These are phyloP conservation scores for Ustilago xerochloae DNA, from an alignment of 1,284 basidiomycete species.

Conservation along the genomic window DNA sequence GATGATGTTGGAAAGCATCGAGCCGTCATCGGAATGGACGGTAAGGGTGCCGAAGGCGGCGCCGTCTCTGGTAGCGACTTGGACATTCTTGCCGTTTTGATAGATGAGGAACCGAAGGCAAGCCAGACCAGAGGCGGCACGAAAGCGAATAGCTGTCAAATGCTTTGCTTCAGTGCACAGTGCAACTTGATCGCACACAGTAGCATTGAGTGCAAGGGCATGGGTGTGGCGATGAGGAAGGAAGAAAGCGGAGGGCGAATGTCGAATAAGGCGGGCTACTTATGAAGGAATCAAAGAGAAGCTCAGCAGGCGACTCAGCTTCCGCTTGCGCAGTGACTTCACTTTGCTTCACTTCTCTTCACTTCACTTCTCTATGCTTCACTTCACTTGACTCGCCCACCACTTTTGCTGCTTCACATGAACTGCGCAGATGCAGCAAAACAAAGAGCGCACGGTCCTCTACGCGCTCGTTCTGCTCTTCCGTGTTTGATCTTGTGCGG, in stretches of 20 bases:
- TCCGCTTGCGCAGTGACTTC: no score
- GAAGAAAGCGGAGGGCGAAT: neutral
- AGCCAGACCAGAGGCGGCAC: neutral
- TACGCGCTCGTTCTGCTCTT: neutral
- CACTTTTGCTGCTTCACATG: neutral
- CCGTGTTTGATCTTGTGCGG: neutral
- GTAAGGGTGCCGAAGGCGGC: neutral
- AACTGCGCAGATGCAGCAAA: neutral
- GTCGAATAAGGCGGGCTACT: neutral
- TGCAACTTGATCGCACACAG: no score
- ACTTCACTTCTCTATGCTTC: no score
- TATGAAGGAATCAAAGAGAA: neutral
- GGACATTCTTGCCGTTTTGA: neutral
- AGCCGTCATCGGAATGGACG: neutral
- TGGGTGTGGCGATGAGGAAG: neutral
- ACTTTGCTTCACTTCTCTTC: no score
- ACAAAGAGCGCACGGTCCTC: constrained; percentile 27
- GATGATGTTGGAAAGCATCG: constrained; percentile 28
- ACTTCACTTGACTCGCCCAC: no score
- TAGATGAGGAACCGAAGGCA: neutral
- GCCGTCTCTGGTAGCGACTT: neutral
- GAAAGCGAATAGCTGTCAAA: no score
- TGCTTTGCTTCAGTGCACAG: no score
- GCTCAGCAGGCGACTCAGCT: neutral
- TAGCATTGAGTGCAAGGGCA: neutral